Evolutionary conservation across 1,284 basidiomycete genomes (phyloP), one percentile per base, ranked within the genome.

Genomic region (Marasmius tenuissimus): DNA sequence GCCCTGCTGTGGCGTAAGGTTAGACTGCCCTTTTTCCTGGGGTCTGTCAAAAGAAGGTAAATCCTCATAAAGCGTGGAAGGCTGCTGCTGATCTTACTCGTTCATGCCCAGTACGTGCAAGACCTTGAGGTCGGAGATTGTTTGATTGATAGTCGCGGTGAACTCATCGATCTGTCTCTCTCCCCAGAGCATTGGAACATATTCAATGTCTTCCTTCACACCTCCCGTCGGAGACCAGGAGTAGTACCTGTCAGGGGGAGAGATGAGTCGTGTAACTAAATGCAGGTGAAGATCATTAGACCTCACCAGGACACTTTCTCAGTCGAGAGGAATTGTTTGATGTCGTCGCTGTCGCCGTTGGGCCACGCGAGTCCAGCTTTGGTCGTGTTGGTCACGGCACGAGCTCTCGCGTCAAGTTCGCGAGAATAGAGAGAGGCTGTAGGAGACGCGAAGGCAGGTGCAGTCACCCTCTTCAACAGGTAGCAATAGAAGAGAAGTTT

Each of bases 141-240:
- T 75, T n/a, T 72, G 67, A 37, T 75, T 69, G 53, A 78, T 77
- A 1, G 72, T 75, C 2, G 71, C 65, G 58, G 73, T 64, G 61
- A 82, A 81, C 2, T 76, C 69, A 20, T 69, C 64, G 49, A 77
- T 68, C 47, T 79, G 73, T 42, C 73, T 70, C 4, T 67, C 61
- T 60, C 88, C 86, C 87, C 89, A 91, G 14, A 90, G 76, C 87
- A 89, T 87, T 16, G 79, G 74, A 9, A 81, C 77, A 54, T 73
- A 76, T 57, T 85, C 82, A 57, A 80, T 74, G 60, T 72, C 61
- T 16, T 71, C 66, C 18, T 49, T 37, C 12, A 57, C 20, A 8
- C 68, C 63, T 1, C 72, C 68, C 22, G 58, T 66, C 0, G 79
- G 71, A 20, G 75, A 73, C 86, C 85, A 88, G 12, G 80, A 81